Percentiles rank a stretch among this genome's conserved stretches.
phyloP scores from a whole-genome alignment of 75 land plant genomes.

The Larix kaempferi region DNA sequence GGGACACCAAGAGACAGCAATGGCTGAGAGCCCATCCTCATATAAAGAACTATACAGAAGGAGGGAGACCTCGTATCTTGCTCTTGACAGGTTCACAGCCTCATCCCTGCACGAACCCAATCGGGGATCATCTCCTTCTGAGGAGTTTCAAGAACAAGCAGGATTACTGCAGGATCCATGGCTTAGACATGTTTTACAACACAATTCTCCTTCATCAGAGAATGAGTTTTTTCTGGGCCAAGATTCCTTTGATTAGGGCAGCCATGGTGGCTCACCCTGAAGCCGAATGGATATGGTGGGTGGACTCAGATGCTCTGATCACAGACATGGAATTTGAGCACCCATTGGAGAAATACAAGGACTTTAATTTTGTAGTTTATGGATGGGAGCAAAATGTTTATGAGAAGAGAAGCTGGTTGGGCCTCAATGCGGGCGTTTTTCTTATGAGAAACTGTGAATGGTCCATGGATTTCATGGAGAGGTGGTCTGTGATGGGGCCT shows the following conservation, averaged over 20 bases:
- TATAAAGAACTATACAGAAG: constrained; percentile 16
- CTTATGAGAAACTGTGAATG: constrained; percentile 91
- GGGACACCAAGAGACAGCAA: constrained; percentile 65
- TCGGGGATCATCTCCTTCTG: constrained; percentile 85
- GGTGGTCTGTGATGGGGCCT: constrained; percentile 82
- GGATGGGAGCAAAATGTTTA: constrained; percentile 67
- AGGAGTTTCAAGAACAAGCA: constrained; percentile 87
- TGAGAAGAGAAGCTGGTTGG: constrained; percentile 63
- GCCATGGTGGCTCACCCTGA: constrained; percentile 90
- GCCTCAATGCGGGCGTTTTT: constrained; percentile 83
- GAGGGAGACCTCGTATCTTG: constrained; percentile 36
- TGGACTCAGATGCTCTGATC: constrained; percentile 88
- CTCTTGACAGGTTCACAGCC: constrained; percentile 81
- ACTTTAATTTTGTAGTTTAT: constrained; percentile 69
- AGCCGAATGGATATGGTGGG: constrained; percentile 96
- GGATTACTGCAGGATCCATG: constrained; percentile 86
- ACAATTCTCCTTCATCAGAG: constrained; percentile 45
- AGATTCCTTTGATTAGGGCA: constrained; percentile 62
- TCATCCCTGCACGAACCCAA: constrained; percentile 53
- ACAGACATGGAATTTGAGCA: constrained; percentile 89
- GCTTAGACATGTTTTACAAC: constrained; percentile 83
- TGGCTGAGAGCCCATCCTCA: constrained; percentile 63
- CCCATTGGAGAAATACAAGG: constrained; percentile 56
- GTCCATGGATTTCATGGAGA: constrained; percentile 78
- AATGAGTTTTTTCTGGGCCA: constrained; percentile 81